These are phyloP conservation scores for Parathielavia hyrcaniae DNA, from an alignment of 495 filamentous ascomycete species.

Conservation along the genomic window DNA sequence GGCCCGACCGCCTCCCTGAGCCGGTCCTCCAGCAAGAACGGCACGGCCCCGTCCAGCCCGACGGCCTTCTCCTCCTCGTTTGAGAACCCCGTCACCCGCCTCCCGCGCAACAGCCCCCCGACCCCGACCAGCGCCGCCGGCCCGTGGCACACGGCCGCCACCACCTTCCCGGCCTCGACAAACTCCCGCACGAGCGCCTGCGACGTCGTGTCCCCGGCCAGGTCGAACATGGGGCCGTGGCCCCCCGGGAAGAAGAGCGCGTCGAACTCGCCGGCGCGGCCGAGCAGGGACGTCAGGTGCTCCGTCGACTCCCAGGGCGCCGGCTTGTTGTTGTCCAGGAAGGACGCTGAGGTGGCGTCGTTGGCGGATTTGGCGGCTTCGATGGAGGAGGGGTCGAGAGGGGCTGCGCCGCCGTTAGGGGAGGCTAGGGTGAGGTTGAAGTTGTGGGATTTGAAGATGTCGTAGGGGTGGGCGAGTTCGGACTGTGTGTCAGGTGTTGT, in stretches of 20 bases:
- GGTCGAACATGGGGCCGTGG: slow-evolving; percentile 75
- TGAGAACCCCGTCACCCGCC: slow-evolving; percentile 59
- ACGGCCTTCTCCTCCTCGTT: slow-evolving; percentile 60
- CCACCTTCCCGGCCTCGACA: slow-evolving; percentile 52
- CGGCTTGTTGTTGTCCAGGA: slow-evolving; percentile 47
- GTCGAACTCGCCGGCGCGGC: slow-evolving; percentile 54
- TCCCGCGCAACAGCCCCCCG: slow-evolving; percentile 49
- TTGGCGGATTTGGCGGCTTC: slow-evolving; percentile 45
- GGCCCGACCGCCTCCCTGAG: slow-evolving; percentile 46
- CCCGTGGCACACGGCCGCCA: slow-evolving; percentile 65
- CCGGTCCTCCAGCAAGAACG: slow-evolving; percentile 59
- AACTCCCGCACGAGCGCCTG: slow-evolving; percentile 57
- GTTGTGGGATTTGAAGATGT: slow-evolving; percentile 49
- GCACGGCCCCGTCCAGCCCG: slow-evolving; percentile 46
- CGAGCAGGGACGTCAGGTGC: slow-evolving; percentile 46
- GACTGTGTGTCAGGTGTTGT: slow-evolving; percentile 34
- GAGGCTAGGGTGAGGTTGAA: slow-evolving; percentile 56
- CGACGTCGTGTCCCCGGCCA: slow-evolving; percentile 46
- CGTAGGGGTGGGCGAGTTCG: slow-evolving; percentile 65
- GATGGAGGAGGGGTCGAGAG: slow-evolving; percentile 60
- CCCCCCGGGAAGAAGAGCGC: slow-evolving; percentile 71
- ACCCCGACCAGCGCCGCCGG: slow-evolving; percentile 57
- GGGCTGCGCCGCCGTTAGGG: slow-evolving; percentile 60
- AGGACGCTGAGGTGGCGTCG: slow-evolving; percentile 48
- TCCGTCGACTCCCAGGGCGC: slow-evolving; percentile 58